These are phyloP conservation scores for Cordyceps fumosorosea DNA, from an alignment of 2,329 filamentous ascomycete species.

Conservation along the genomic window DNA sequence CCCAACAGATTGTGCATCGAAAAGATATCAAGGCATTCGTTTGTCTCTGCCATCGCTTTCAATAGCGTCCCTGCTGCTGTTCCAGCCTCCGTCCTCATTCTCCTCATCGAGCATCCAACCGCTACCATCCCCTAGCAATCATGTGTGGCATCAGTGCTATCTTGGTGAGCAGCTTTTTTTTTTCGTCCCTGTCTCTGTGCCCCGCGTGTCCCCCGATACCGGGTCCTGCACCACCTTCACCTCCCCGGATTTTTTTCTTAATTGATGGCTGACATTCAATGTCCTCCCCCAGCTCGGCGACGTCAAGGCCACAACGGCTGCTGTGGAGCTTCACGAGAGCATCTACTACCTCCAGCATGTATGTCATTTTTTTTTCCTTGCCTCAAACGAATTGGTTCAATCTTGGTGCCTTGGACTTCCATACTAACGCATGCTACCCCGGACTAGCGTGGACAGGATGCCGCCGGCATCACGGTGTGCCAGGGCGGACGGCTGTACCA, in stretches of 20 bases:
- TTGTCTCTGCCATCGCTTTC: conserved; percentile 2
- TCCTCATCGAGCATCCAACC: background rate
- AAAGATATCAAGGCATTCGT: background rate
- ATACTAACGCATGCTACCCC: background rate
- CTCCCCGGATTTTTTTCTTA: background rate
- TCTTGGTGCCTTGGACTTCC: background rate
- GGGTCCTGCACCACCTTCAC: background rate
- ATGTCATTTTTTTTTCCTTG: conserved; percentile 14
- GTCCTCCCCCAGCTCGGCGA: conserved; percentile 24
- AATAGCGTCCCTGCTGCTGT: conserved; percentile 7
- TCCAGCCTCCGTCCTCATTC: background rate
- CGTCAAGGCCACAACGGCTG: conserved; percentile 37
- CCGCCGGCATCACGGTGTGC: conserved; percentile 75
- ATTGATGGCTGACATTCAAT: background rate
- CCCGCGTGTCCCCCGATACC: conserved; percentile 6
- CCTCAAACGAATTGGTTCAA: background rate
- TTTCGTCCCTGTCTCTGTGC: background rate
- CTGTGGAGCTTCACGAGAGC: conserved; percentile 62
- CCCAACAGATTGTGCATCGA: background rate
- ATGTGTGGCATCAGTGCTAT: conserved; percentile 12
- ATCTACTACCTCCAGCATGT: conserved; percentile 61
- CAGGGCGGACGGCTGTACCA: conserved; percentile 76
- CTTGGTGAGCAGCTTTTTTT: conserved; percentile 4
- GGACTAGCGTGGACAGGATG: conserved; percentile 73
- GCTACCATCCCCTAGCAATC: background rate